These are phyloP conservation scores for Noccaea caerulescens DNA, from an alignment of 345 rosid species.

Conservation along the genomic window DNA sequence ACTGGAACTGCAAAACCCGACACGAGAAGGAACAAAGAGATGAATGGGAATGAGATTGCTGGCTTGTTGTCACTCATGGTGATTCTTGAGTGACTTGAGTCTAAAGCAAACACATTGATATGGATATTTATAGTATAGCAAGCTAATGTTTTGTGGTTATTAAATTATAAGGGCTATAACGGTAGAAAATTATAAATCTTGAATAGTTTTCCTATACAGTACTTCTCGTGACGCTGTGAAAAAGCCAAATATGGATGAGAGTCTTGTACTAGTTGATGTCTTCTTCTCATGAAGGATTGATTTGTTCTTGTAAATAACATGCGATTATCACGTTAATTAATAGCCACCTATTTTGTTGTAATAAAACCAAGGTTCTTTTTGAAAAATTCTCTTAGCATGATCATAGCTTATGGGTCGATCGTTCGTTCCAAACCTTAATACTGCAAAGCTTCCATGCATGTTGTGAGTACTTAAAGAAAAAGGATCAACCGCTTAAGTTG, in stretches of 20 bases:
- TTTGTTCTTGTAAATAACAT: background rate
- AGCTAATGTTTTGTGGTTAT: background rate
- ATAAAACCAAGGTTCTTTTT: background rate
- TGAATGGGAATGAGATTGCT: slow-evolving; percentile 30
- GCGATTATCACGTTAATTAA: background rate
- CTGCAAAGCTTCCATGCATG: slow-evolving; percentile 7
- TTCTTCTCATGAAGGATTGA: background rate
- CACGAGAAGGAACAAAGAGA: slow-evolving; percentile 32
- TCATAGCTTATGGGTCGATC: background rate
- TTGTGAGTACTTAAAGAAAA: background rate
- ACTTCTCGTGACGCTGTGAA: slow-evolving; percentile 25
- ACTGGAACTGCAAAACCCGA: slow-evolving; percentile 1
- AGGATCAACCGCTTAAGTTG: background rate
- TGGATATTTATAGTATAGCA: slow-evolving; percentile 21
- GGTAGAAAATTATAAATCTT: background rate
- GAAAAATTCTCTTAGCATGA: background rate
- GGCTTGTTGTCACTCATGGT: slow-evolving; percentile 27
- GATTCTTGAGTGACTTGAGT: slow-evolving; percentile 21
- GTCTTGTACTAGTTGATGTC: slow-evolving; percentile 3
- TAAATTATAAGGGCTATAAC: background rate
- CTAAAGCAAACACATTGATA: slow-evolving; percentile 24
- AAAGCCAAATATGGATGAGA: background rate
- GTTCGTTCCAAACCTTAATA: slow-evolving; percentile 1
- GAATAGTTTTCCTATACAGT: slow-evolving; percentile 1
- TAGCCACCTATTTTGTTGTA: slow-evolving; percentile 6